A percentile compares a stretch with the other conserved stretches of the same genome.
phyloP scores from a whole-genome alignment of 2,329 filamentous ascomycete species.

The Alternaria infectoria region DNA sequence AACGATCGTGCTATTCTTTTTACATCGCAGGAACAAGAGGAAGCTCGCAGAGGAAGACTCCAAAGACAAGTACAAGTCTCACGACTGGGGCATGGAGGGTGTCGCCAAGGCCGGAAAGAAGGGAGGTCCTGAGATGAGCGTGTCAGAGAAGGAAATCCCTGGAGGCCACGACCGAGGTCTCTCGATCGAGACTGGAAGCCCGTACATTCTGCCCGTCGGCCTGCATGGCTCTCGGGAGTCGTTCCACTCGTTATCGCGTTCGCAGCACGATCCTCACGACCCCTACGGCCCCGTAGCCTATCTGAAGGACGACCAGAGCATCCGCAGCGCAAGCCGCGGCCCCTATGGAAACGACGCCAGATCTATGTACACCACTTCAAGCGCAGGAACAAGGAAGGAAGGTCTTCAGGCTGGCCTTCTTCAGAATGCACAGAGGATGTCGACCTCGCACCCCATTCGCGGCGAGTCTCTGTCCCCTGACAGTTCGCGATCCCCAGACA shows the following conservation, averaged over 20 bases:
- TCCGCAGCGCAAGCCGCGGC: conserved; percentile 39
- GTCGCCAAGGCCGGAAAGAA: conserved; percentile 48
- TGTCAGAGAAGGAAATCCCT: conserved; percentile 59
- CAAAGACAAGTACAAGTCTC: conserved; percentile 84
- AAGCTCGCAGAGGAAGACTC: conserved; percentile 78
- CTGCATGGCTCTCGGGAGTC: conserved; percentile 83
- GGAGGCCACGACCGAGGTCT: conserved; percentile 55
- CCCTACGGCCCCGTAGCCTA: conserved; percentile 77
- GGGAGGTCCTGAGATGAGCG: conserved; percentile 59
- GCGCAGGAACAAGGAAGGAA: conserved; percentile 52
- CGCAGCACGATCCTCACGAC: conserved; percentile 76
- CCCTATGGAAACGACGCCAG: conserved; percentile 47
- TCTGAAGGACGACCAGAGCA: conserved; percentile 53
- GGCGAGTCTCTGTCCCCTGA: conserved; percentile 48
- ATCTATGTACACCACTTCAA: conserved; percentile 61
- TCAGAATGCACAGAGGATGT: conserved; percentile 64
- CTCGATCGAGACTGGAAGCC: conserved; percentile 73
- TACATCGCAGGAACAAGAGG: conserved; percentile 79
- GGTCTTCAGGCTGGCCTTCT: conserved; percentile 59
- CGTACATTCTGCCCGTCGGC: conserved; percentile 90
- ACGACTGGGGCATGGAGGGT: conserved; percentile 85
- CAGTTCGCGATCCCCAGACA: conserved; percentile 37
- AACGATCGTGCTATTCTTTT: conserved; percentile 70
- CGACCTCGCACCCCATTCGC: conserved; percentile 57
- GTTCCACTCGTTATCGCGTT: conserved; percentile 81